Base-by-base conservation (phyloP, 2,329 filamentous ascomycete genomes). In the Aspergillus uvarum region DNA sequence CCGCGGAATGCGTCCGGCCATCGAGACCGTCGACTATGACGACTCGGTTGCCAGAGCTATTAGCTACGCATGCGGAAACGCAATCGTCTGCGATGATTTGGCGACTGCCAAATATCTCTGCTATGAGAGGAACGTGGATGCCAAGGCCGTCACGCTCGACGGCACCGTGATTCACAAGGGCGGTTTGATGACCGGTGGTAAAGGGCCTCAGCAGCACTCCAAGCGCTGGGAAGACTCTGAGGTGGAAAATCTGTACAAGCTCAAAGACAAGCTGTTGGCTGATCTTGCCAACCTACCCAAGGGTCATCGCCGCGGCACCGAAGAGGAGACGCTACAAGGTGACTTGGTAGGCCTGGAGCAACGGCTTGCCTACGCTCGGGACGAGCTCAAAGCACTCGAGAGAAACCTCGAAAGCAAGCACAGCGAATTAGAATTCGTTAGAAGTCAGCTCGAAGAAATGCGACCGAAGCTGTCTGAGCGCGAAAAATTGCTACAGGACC, bases 111-210 rank as follows among this genome's bases (percentile, higher is more conserved):
- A 96, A 74, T 85, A 94, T 59, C 88, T 99, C 50, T 93, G 92
- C 72, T 98, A 96, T 72, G 87, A 90, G 59, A 89, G 87, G 64
- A 88, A 86, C 32, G 88, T 97, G 32, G 90, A 93, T 60, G 93
- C 96, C 56, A 98, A 98, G 76, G 93, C 94, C 5, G 94, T 99
- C 12, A 96, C 93, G 0, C 77, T 98, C 12, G 93, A 98, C 71
- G 95, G 95, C n/a, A 94, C 89, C 57, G 89, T 99, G 62, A 97
- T 99, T 65, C 92, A 96, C 80, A 98, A 98, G 74, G 92, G 91
- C 50, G 95, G 95, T 71, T 83, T 96, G 56, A 98, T 99, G 89
- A 98, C 95, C 52, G 95, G 95, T 82, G 95, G 95, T 66, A 89
- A 92, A 63, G 89, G 92, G 31, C 88, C 87, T 51, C 91, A 90